A percentile compares a stretch with the other conserved stretches of the same genome.
Conservation (phyloP, 1,284 basidiomycete genomes). For the Puccinia sorghi region DNA sequence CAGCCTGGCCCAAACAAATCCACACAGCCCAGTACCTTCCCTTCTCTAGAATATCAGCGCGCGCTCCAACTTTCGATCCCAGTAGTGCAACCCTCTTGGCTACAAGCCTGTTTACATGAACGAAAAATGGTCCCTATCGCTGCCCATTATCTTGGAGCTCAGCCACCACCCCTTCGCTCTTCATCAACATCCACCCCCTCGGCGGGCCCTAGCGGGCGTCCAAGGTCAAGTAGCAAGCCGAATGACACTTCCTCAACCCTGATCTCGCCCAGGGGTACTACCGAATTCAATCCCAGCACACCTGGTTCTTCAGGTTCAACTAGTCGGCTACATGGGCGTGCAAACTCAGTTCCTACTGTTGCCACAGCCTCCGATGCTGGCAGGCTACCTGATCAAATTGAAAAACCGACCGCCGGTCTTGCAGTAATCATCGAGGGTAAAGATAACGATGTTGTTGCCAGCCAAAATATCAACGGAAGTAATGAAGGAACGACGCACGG, state of each 20-base stretch:
- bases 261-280: neutral
- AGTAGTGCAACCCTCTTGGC: conserved; percentile 85
- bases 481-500: neutral
- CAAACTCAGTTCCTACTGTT: conserved; percentile 7
- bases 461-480: neutral
- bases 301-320: neutral
- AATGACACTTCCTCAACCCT: conserved; percentile 14
- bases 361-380: neutral
- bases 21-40: conserved; percentile 63
- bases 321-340: neutral
- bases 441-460: neutral
- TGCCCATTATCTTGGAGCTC: conserved; percentile 51
- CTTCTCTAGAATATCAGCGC: conserved; percentile 83
- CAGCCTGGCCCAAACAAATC: conserved; percentile 35
- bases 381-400: neutral
- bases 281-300: neutral
- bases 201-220: neutral
- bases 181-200: conserved; percentile 11
- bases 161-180: conserved; percentile 24
- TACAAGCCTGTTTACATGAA: conserved; percentile 77
- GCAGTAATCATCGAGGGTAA: conserved; percentile 5
- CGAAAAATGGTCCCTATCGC: conserved; percentile 57
- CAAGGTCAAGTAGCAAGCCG: conserved; percentile 34
- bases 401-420: conserved; percentile 7
- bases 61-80: conserved; percentile 86